Evolutionary conservation across 163 green algal species (phyloP).

Genomic region (Chlamydomonas reinhardtii): DNA sequence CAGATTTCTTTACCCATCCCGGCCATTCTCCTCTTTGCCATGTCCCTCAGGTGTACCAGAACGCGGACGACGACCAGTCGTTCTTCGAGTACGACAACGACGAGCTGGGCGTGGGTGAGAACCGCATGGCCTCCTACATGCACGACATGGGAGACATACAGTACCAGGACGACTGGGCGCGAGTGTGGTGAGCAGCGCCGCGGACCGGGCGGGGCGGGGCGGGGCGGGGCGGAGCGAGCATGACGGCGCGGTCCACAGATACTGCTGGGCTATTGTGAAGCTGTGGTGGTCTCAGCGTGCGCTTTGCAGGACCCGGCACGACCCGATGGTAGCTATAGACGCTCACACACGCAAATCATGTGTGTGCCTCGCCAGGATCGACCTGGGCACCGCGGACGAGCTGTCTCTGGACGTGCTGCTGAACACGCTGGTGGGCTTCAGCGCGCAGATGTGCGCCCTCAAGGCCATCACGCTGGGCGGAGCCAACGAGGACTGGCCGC

Average conservation of each 20-base stretch:
- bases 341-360: no score
- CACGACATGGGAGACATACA: slow-evolving; percentile 88
- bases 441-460: slow-evolving; percentile 77
- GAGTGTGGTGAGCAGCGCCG: slow-evolving; percentile 77
- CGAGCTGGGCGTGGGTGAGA: slow-evolving; percentile 48
- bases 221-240: background rate
- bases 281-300: no score
- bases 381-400: slow-evolving; percentile 92
- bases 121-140: slow-evolving; percentile 71
- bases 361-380: slow-evolving; percentile 65
- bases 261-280: no score
- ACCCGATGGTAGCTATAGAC: no score
- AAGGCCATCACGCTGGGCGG: slow-evolving; percentile 74
- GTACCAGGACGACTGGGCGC: slow-evolving; percentile 71
- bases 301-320: no score
- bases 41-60: slow-evolving; percentile 62
- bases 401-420: slow-evolving; percentile 92
- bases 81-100: slow-evolving; percentile 81
- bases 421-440: slow-evolving; percentile 86
- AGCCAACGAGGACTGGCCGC: slow-evolving; percentile 76
- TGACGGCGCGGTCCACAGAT: no score
- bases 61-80: slow-evolving; percentile 66
- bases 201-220: background rate
- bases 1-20: no score
- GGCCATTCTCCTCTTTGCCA: no score